Base-by-base conservation (phyloP, 352 stramenopile species). In the Globisporangium polare region DNA sequence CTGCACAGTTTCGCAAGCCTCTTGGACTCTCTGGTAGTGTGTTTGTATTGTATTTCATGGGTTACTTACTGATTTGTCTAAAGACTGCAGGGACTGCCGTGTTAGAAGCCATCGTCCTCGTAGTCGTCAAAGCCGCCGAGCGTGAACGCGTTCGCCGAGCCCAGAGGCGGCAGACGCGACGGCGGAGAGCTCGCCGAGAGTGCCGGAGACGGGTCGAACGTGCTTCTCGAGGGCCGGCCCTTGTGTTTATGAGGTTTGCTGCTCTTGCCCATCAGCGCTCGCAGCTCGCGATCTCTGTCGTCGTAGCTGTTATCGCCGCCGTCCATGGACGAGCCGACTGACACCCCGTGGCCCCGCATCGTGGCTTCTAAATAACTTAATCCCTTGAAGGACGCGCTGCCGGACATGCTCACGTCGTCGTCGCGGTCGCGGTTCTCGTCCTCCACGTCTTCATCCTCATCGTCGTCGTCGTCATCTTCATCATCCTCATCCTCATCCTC, bases 151-250 rank as follows among this genome's bases (percentile, higher is more conserved):
- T 80, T 74, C 3, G 73, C 70, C 17, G 71, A 66, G 13, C 69
- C 69, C n/a, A 91, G 60, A 1, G 77, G 82, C 12, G 82, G 82
- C 53, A 91, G 54, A 56, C 77, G 74, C 9, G 82, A 91, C 37
- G 82, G 79, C 15, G 82, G 82, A 33, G 82, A 91, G 46, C 82
- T 89, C 17, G 73, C 76, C 3, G 82, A 91, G 10, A 91, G 65
- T 53, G 80, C 79, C 22, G 82, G 82, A 5, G 82, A 91, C 17
- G 82, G 80, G 15, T 78, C 75, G 27, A 91, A 91, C 62, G 69
- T 80, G n/a, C 63, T 72, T 17, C 77, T 67, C 5, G 77, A 78
- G 18, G 72, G 74, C 41, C 74, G 51, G 17, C 29, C 22, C 37
- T 46, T 54, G 43, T 20, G 57, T 45, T 53, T 41, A 45, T 47